These are phyloP conservation scores for Turnera subulata DNA, from an alignment of 345 rosid genomes.

Conservation along the genomic window DNA sequence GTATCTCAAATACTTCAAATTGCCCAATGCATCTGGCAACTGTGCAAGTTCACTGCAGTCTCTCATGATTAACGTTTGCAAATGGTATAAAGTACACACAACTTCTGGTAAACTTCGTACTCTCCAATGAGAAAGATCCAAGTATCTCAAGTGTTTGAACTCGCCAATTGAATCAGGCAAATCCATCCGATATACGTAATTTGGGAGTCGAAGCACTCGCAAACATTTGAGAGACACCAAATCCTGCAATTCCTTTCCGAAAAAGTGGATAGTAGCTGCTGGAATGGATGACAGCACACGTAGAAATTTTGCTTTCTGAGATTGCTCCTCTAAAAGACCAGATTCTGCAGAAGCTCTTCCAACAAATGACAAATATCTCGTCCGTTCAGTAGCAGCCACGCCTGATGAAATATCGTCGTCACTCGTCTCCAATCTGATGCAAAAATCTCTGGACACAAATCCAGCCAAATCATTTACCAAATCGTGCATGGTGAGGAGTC, in stretches of 20 bases:
- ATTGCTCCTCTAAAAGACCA: conserved; percentile 6
- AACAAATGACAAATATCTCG: conserved; percentile 31
- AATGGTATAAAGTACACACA: conserved; percentile 25
- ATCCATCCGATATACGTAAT: background rate
- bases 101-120: conserved; percentile 21
- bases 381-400: conserved; percentile 15
- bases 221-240: background rate
- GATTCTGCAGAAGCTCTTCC: background rate
- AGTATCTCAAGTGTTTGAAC: conserved; percentile 22
- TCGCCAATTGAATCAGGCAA: conserved; percentile 31
- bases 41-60: conserved; percentile 29
- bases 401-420: conserved; percentile 11
- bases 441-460: conserved; percentile 20
- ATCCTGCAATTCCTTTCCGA: background rate
- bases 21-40: conserved; percentile 20
- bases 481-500: conserved; percentile 34
- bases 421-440: conserved; percentile 29
- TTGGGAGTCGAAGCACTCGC: conserved; percentile 5
- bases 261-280: no score
- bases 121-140: conserved; percentile 11
- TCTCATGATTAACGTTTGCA: conserved; percentile 33
- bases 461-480: conserved; percentile 32
- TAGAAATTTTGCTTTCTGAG: conserved; percentile 25
- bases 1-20: conserved; percentile 3
- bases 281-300: conserved; percentile 23